phyloP scores from a whole-genome alignment of 1,284 basidiomycete genomes.

The Ustilago bromivora region DNA sequence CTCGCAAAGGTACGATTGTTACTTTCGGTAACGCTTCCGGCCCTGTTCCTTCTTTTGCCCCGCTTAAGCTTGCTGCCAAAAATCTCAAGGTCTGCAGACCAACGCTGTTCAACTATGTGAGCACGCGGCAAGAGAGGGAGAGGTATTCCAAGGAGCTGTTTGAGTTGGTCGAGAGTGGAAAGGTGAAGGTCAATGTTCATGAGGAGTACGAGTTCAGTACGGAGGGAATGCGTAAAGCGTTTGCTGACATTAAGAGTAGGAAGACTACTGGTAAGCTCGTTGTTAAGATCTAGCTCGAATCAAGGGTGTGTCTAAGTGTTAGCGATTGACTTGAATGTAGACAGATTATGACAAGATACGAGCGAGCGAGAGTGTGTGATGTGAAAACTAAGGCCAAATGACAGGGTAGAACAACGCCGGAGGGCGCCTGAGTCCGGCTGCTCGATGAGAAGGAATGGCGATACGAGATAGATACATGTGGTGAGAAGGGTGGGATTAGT shows the following conservation, averaged over 20 bases:
- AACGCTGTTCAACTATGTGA: constrained; percentile 71
- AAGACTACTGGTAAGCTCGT: constrained; percentile 62
- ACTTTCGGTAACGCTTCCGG: constrained; percentile 93
- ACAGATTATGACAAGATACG: constrained; percentile 4
- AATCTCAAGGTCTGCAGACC: constrained; percentile 77
- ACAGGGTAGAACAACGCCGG: background rate
- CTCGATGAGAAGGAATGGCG: background rate
- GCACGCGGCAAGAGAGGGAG: constrained; percentile 79
- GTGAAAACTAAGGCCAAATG: background rate
- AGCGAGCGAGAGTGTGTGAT: background rate
- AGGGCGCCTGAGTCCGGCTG: background rate
- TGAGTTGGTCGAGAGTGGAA: constrained; percentile 75
- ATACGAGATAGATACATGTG: background rate
- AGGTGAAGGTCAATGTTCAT: constrained; percentile 79
- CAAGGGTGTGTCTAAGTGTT: background rate
- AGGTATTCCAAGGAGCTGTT: constrained; percentile 79
- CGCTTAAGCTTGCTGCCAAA: constrained; percentile 81
- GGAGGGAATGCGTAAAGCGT: constrained; percentile 82
- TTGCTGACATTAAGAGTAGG: constrained; percentile 77
- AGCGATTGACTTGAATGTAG: constrained; percentile 1
- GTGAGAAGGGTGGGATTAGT: background rate
- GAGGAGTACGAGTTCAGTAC: constrained; percentile 81
- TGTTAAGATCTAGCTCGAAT: constrained; percentile 44
- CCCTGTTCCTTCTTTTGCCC: constrained; percentile 75
- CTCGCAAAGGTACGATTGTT: constrained; percentile 74